phyloP scores from a whole-genome alignment of 176 grass and related monocot genomes.

The Otatea glauca region DNA sequence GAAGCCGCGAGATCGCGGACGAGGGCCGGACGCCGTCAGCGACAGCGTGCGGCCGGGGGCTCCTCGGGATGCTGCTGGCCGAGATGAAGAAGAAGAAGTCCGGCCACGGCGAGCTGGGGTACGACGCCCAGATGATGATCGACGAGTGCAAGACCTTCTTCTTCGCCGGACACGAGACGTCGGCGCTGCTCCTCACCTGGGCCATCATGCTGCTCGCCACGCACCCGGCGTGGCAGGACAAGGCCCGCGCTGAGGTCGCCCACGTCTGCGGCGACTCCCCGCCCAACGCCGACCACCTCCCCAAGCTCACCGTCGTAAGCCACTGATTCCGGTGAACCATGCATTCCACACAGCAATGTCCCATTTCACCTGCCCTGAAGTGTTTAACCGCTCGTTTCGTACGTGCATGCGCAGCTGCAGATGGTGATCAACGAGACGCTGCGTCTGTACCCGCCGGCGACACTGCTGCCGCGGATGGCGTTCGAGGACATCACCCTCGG shows the following conservation, averaged over 20 bases:
- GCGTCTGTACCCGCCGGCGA: constrained; percentile 86
- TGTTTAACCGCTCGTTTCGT: background rate
- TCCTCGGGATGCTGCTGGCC: constrained; percentile 65
- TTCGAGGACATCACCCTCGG: constrained; percentile 86
- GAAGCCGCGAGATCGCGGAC: constrained; percentile 66
- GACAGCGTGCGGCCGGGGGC: constrained; percentile 56
- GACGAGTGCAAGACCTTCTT: constrained; percentile 99
- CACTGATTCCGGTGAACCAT: background rate
- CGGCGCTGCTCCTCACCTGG: constrained; percentile 93
- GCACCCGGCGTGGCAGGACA: constrained; percentile 78
- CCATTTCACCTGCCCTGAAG: background rate
- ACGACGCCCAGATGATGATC: constrained; percentile 69
- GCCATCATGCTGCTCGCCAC: constrained; percentile 84
- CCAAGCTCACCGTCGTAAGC: constrained; percentile 77
- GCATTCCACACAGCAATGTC: background rate
- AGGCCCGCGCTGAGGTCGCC: constrained; percentile 71
- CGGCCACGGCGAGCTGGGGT: constrained; percentile 36
- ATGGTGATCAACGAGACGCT: constrained; percentile 98
- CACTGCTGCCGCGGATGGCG: constrained; percentile 89
- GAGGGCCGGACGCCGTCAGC: constrained; percentile 60
- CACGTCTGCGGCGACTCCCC: constrained; percentile 53
- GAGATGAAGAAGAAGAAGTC: constrained; percentile 58
- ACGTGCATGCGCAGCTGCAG: constrained; percentile 59
- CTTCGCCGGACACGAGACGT: constrained; percentile 92
- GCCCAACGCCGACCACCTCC: constrained; percentile 64